Percentiles rank a stretch among this genome's conserved stretches.
These are phyloP conservation scores for Termitomyces sp. DNA, from an alignment of 1,284 basidiomycete species.

Conservation along the genomic window DNA sequence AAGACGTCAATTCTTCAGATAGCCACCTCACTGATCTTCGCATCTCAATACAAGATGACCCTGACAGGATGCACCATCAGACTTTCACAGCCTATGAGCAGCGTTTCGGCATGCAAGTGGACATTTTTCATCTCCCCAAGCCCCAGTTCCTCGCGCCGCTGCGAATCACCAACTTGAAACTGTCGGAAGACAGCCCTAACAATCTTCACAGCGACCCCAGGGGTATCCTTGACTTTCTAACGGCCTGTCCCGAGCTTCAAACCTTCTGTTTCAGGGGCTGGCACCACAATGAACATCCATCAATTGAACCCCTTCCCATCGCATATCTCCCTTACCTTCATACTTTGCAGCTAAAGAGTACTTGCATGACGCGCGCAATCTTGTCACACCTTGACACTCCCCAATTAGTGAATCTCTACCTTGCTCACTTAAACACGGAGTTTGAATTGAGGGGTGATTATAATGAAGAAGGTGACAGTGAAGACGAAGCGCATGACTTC, in stretches of 20 bases:
- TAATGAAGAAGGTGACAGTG: slow-evolving; percentile 57
- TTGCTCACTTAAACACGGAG: slow-evolving; percentile 63
- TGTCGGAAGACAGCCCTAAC: slow-evolving; percentile 42
- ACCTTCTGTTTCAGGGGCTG: slow-evolving; percentile 51
- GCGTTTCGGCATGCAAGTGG: slow-evolving; percentile 35
- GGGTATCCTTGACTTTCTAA: slow-evolving; percentile 54
- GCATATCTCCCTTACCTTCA: slow-evolving; percentile 50
- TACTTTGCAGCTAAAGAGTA: slow-evolving; percentile 48
- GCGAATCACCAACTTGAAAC: slow-evolving; percentile 49
- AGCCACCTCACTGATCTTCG: slow-evolving; percentile 20
- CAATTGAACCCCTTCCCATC: slow-evolving; percentile 29
- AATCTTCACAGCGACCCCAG: slow-evolving; percentile 35
- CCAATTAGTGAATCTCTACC: slow-evolving; percentile 49
- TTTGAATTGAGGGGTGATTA: slow-evolving; percentile 35
- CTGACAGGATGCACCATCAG: slow-evolving; percentile 22
- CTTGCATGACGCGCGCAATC: slow-evolving; percentile 57
- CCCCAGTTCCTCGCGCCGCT: slow-evolving; percentile 38
- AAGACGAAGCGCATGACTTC: slow-evolving; percentile 65
- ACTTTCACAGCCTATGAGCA: slow-evolving; percentile 26
- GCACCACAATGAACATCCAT: slow-evolving; percentile 37
- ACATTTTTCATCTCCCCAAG: slow-evolving; percentile 41
- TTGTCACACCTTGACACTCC: slow-evolving; percentile 59
- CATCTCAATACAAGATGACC: slow-evolving; percentile 29
- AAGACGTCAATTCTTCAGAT: slow-evolving; percentile 10
- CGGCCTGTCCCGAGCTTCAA: slow-evolving; percentile 53